Base-by-base conservation (phyloP, 2,329 filamentous ascomycete genomes). In the Cercospora sesami region DNA sequence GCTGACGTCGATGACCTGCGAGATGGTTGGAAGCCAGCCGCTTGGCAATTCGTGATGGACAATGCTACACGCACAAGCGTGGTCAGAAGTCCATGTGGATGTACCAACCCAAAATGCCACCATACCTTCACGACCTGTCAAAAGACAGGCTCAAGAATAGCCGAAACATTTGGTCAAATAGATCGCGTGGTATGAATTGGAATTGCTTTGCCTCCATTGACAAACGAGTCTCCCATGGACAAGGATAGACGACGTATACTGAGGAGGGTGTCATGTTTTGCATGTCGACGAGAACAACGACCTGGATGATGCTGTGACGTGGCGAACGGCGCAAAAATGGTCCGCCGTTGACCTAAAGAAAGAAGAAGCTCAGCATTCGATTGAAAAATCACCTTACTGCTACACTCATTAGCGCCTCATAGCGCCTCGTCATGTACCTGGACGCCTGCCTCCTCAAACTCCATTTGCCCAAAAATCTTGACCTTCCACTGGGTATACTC, bases 201-300 rank as follows among this genome's bases (percentile, higher is more conserved):
- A 53, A 57, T 64, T 59, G 23, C 23, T 66, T 26, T 66, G 42
- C 64, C 64, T 66, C 64, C 65, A 67, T 60, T 64, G 60, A 59
- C 60, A 63, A 67, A 67, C 60, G 65, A 67, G 65, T 64, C 65
- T 67, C 65, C 65, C 65, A 63, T 48, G 48, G 65, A 61, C 23
- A 39, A 57, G 45, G 65, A 45, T 63, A 67, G 65, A 67, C 65
- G 65, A 67, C 65, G 60, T 67, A 67, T 67, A 67, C 60, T 67
- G 60, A 64, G 65, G 60, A 63, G 64, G 64, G 48, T 53, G 48
- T 28, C 18, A 28, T 53, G 39, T n/a, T 39, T 30, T 28, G 18
- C 31, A 45, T 14, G 21, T 16, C 31, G 59, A 31, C 10, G 23
- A 14, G 51, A 39, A 48, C 26, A 30, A 62, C 4, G 26, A n/a